Base-by-base conservation (phyloP, 2,329 filamentous ascomycete species). In the Ceratocystiopsis brevicomis region DNA sequence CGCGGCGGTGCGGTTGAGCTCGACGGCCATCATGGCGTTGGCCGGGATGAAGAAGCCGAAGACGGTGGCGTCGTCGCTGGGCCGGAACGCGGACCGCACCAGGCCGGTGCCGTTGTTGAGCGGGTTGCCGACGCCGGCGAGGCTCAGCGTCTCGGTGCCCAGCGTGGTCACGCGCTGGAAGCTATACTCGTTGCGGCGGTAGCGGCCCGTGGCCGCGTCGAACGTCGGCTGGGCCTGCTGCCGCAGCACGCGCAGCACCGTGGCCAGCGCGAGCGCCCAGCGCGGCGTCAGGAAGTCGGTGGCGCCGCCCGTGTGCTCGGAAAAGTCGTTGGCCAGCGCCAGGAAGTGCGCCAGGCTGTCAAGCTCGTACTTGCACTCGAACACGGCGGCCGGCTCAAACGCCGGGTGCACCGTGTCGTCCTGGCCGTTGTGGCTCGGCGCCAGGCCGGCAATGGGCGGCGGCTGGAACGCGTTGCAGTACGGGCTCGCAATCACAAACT, bases 391-490 rank as follows among this genome's bases (percentile, higher is more conserved):
- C 0, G 80, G 80, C 54, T 96, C 86, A 56, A 93, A 96, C 1
- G 69, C 67, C 0, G 90, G 90, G 53, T 94, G 85, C 0, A 98
- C 90, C 10, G 57, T 61, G 55, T 98, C 90, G 17, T 79, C 72
- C 57, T 94, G 83, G 3, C 83, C 83, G 54, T 88, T 94, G 52
- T 73, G 70, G 15, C 77, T 78, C 4, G 68, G 62, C n/a, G 18
- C 18, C 1, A 96, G 67, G 15, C 79, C 74, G 49, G 84, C 87
- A 8, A 86, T 83, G 3, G 83, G 79, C 0, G 90, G 90, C 5
- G 90, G 88, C 58, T 98, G 90, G 60, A 96, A 98, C 16, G 90
- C 90, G 59, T 98, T 96, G 69, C 90, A 98, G 63, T 96, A 98
- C 0, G 90, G 90, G 1, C 82, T 86, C 54, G 84, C 76, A 48